Base-by-base conservation (phyloP, 1,284 basidiomycete genomes). In the Ustilago lituana region DNA sequence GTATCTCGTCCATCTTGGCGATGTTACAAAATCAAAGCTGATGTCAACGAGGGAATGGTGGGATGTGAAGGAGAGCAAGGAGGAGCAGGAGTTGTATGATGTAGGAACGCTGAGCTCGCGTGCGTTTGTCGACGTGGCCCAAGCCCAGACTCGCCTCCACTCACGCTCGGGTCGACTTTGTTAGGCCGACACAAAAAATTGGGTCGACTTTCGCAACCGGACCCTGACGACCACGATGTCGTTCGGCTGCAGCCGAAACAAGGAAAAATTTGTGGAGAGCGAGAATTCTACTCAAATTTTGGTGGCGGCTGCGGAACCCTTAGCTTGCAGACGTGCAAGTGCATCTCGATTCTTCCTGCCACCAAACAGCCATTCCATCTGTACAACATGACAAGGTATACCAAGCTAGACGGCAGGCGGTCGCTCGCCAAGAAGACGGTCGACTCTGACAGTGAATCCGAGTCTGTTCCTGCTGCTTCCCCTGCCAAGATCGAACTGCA, bases 351-450 rank as follows among this genome's bases (percentile, higher is more conserved):
- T n/a, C n/a, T n/a, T n/a, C n/a, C n/a, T n/a, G n/a, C n/a, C n/a
- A n/a, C n/a, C n/a, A n/a, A n/a, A n/a, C n/a, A n/a, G 12, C 38
- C 10, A 46, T 29, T 20, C 1, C 40, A 26, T 5, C 17, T 15
- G 27, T 12, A 29, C 38, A 52, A 24, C 12, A 76, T 77, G 74
- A 77, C 74, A 24, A 59, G 74, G 43, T 77, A 77, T 32, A 74
- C 74, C n/a, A 77, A 77, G 33, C 51, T 77, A 7, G 72, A 69
- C 39, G 63, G 65, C 5, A 64, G 74, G 46, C 57, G 69, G 1
- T 61, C 68, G 46, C 60, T 68, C n/a, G 55, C 59, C 58, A 70
- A 70, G 23, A 64, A 63, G 44, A 59, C 33, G 24, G 56, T 53
- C 10, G 58, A 68, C 37, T 62, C 58, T 31, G 57, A 68, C 27